A percentile compares a stretch with the other conserved stretches of the same genome.
phyloP scores from a whole-genome alignment of 2,329 filamentous ascomycete species.

The Myriosclerotinia scirpicola region DNA sequence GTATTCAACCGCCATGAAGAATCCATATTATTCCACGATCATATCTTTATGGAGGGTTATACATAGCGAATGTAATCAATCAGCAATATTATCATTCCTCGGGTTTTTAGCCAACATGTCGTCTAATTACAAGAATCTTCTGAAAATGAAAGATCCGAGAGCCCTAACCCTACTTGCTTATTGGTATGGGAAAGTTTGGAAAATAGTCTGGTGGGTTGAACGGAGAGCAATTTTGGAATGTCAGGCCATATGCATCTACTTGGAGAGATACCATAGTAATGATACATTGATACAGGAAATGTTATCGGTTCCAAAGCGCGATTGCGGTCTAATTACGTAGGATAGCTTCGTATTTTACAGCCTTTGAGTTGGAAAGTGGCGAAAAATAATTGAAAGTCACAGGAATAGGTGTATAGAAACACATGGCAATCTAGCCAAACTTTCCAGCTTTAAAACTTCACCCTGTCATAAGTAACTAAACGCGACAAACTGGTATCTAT shows the following conservation, averaged over 20 bases:
- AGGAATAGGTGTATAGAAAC: too few relatives aligned
- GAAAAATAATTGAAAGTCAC: too few relatives aligned
- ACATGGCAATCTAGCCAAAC: too few relatives aligned
- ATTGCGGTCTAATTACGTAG: not conserved
- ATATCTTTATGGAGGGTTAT: conserved; percentile 22
- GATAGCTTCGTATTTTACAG: too few relatives aligned
- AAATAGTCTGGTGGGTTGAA: conserved; percentile 50
- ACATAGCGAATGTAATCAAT: conserved; percentile 29
- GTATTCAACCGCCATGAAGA: conserved; percentile 15
- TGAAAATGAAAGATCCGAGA: conserved; percentile 52
- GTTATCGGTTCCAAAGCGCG: conserved; percentile 23
- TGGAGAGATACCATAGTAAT: conserved; percentile 42
- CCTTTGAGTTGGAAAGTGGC: too few relatives aligned
- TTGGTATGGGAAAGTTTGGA: conserved; percentile 54
- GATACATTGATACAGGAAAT: conserved; percentile 27
- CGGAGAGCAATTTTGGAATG: conserved; percentile 50
- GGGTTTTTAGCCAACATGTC: conserved; percentile 50
- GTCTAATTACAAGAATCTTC: conserved; percentile 46
- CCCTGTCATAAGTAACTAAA: too few relatives aligned
- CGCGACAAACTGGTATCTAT: too few relatives aligned
- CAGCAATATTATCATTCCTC: conserved; percentile 47
- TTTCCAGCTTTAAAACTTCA: too few relatives aligned
- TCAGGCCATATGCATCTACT: conserved; percentile 48
- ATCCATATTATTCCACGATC: conserved; percentile 27
- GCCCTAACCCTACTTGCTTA: conserved; percentile 55